Evolutionary conservation across 2,329 filamentous ascomycete species (phyloP).

Genomic region (Coccinonectria pachysandricola): DNA sequence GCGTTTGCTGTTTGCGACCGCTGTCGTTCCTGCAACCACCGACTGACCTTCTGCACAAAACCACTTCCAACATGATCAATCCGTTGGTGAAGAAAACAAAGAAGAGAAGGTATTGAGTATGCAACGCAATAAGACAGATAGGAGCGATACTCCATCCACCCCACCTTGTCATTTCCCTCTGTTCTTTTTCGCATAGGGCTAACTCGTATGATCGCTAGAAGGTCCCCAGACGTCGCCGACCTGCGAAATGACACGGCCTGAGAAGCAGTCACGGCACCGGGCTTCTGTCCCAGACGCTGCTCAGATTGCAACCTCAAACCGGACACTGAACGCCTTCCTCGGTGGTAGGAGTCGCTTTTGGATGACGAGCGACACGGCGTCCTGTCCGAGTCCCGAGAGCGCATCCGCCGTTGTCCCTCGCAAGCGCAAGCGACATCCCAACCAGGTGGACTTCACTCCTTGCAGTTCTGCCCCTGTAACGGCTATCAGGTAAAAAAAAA

Average conservation of each 20-base stretch:
- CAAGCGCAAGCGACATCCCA: conserved; percentile 12
- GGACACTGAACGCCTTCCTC: conserved; percentile 30
- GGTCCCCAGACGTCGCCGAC: conserved; percentile 4
- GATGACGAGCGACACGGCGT: conserved; percentile 13
- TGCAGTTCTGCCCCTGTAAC: conserved; percentile 1
- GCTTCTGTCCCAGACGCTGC: conserved; percentile 8
- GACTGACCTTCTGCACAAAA: conserved; percentile 1
- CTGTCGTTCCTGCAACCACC: conserved; percentile 4
- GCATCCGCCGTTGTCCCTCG: conserved; percentile 8
- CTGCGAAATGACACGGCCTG: conserved; percentile 17
- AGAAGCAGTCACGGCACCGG: conserved; percentile 9
- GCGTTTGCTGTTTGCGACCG: no score
- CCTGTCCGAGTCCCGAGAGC: conserved; percentile 5
- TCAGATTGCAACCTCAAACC: conserved; percentile 30
- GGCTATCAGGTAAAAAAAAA: no score
- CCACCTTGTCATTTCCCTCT: neutral
- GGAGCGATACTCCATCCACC: conserved; percentile 3
- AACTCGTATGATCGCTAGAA: conserved; percentile 4
- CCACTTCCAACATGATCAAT: conserved; percentile 13
- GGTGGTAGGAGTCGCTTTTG: conserved; percentile 24
- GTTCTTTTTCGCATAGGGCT: conserved; percentile 1
- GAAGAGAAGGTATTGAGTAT: conserved; percentile 18
- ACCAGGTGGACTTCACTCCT: conserved; percentile 2
- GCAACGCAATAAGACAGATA: conserved; percentile 10
- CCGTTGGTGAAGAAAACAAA: conserved; percentile 10